A percentile compares a stretch with the other conserved stretches of the same genome.
phyloP scores from a whole-genome alignment of 441 rosid genomes.

The Omphalea diandra region DNA sequence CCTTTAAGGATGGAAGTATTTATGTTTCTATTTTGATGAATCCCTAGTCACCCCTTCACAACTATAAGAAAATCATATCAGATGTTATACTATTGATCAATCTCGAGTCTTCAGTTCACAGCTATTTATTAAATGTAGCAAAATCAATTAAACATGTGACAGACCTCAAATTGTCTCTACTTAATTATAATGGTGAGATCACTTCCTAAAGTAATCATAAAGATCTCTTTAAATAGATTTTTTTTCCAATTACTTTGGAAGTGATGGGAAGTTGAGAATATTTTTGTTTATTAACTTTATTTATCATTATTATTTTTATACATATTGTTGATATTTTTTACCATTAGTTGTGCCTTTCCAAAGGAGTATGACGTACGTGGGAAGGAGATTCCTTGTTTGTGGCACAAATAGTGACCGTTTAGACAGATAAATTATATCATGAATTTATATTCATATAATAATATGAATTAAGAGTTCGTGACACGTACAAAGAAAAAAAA shows the following conservation, averaged over 20 bases:
- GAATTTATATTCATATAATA: too few species aligned
- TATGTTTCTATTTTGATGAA: too few species aligned
- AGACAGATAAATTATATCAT: too few species aligned
- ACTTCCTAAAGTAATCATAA: not conserved
- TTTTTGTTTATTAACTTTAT: not conserved
- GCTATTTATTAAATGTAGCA: not conserved
- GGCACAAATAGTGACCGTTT: too few species aligned
- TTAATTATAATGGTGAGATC: not conserved
- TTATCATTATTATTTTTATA: too few species aligned
- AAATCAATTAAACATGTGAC: not conserved
- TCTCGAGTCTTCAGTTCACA: slow-evolving; percentile 20
- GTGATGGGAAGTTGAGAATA: not conserved
- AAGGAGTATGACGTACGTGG: too few species aligned
- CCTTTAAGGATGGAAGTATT: too few species aligned
- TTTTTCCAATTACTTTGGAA: not conserved
- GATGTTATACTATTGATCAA: not conserved
- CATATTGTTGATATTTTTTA: not conserved
- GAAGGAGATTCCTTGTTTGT: too few species aligned
- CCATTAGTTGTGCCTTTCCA: not conserved
- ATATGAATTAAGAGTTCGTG: too few species aligned
- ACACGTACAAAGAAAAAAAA: too few species aligned
- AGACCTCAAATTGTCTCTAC: not conserved
- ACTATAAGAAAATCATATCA: not conserved
- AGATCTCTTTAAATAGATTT: not conserved
- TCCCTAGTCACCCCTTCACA: not conserved